Base-by-base conservation (phyloP, 352 stramenopile genomes). In the Globisporangium sylvaticum region DNA sequence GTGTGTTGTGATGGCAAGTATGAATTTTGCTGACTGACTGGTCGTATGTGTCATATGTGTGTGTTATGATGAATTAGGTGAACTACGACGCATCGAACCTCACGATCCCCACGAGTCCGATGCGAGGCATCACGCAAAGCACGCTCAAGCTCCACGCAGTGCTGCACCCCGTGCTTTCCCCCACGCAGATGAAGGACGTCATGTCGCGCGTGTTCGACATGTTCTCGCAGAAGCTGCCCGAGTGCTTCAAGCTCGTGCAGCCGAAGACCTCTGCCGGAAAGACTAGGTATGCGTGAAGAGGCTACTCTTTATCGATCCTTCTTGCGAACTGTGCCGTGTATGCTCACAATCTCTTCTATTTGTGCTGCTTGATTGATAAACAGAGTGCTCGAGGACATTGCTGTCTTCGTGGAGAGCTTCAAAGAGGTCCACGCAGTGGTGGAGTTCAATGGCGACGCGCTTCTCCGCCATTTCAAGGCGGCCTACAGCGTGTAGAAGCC, bases 121-220 rank as follows among this genome's bases (percentile, higher is more conserved):
- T 98, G 73, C 86, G 94, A n/a, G 94, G 95, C 24, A 97, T 99
- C 67, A 84, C 91, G n/a, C 90, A 92, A 29, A 98, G 92, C 72
- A 98, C 96, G 7, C 87, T 92, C 37, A 98, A 98, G 70, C 90
- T 99, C 67, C 94, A 99, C 76, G 91, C 94, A 58, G 96, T 99
- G 32, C 76, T 99, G 29, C 80, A 91, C 67, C 82, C 90, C 12
- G 87, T 98, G 46, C 83, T 99, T 9, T 97, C 96, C 10, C 79
- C 85, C 4, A 92, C 97, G 52, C 90, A 99, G 75, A 95, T 99
- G 72, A 93, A 97, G 68, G 96, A 98, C 75, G 90, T 98, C 27
- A 97, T 98, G 81, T 96, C 90, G 31, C 83, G 87, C 42, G 85
- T 95, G 39, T 96, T 94, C 48, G 84, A 94, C 62, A 93, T 95